These are phyloP conservation scores for Cutaneotrichosporon sp. DNA, from an alignment of 1,284 basidiomycete genomes.

Conservation along the genomic window DNA sequence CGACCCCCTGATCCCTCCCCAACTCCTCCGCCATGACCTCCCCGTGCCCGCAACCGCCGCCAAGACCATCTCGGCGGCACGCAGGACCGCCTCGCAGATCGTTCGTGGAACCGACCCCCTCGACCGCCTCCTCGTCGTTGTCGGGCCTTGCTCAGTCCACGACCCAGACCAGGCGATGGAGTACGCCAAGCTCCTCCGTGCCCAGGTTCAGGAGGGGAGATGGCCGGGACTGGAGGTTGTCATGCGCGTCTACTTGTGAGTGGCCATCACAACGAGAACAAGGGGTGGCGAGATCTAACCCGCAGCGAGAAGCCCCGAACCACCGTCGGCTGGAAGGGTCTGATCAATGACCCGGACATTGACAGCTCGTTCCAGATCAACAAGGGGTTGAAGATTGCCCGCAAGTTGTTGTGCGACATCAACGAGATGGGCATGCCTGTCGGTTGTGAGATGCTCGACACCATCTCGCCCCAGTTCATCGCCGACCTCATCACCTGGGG, in stretches of 20 bases:
- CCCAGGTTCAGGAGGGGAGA: constrained; percentile 59
- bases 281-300: too few relatives aligned
- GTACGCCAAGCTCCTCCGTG: constrained; percentile 74
- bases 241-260: constrained; percentile 88
- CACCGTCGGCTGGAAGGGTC: constrained; percentile 91
- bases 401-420: constrained; percentile 79
- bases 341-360: constrained; percentile 67
- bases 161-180: constrained; percentile 80
- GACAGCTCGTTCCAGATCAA: constrained; percentile 66
- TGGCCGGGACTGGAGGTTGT: constrained; percentile 73
- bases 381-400: constrained; percentile 87
- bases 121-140: constrained; percentile 78
- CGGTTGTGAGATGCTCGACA: constrained; percentile 75
- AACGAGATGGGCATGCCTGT: constrained; percentile 78
- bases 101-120: constrained; percentile 67
- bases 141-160: constrained; percentile 96
- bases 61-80: constrained; percentile 69
- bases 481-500: constrained; percentile 96
- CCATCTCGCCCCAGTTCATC: constrained; percentile 75
- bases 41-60: constrained; percentile 49
- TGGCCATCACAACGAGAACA: too few relatives aligned
- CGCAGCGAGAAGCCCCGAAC: constrained; percentile 54
- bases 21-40: constrained; percentile 79
- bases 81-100: constrained; percentile 69
- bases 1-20: constrained; percentile 87